Evolutionary conservation across 805 yeast genomes (phyloP), one percentile per base, ranked within the genome.

Genomic region (Schwanniomyces yamadae): DNA sequence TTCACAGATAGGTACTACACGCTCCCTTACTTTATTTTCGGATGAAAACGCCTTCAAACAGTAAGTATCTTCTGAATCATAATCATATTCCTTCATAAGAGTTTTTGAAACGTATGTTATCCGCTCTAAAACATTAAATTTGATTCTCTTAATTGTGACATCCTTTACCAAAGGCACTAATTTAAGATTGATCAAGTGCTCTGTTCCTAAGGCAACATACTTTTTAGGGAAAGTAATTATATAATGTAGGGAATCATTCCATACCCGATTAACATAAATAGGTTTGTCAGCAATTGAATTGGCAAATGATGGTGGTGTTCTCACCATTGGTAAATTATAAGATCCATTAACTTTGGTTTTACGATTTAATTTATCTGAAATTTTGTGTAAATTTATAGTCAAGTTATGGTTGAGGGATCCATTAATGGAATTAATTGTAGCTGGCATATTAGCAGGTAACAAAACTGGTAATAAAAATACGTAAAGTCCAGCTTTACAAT

Each of bases 241-340:
- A 57, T 85, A 85, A 37, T 79, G 78, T 23, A 85, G 58, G 0
- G 87, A 57, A 37, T 83, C 81, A 46, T 79, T 78, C 93, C 93
- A 85, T 1, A 79, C 71, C 42, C 85, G 70, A 53, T 82, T 83
- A 23, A 85, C 87, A 54, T 80, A 84, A 12, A 85, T 75, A 0
- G 95, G 88, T 51, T 83, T 85, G 52, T 84, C 82, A 5, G 78
- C 66, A 6, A 76, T 73, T 3, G 78, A 71, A 23, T 75, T 71
- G 2, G 80, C 79, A 52, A 73, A 71, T 4, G 77, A 71, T 0
- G 82, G 82, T 1, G 81, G 81, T 1, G 77, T 61, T 35, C 81
- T 55, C 6, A 75, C 71, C 58, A 72, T 69, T 2, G 80, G 80
- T 22, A 76, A 49, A 27, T 62, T 52, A 41, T 54, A 65, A 21